phyloP scores from a whole-genome alignment of 768 basidiomycete species.

The Mycena belliarum region DNA sequence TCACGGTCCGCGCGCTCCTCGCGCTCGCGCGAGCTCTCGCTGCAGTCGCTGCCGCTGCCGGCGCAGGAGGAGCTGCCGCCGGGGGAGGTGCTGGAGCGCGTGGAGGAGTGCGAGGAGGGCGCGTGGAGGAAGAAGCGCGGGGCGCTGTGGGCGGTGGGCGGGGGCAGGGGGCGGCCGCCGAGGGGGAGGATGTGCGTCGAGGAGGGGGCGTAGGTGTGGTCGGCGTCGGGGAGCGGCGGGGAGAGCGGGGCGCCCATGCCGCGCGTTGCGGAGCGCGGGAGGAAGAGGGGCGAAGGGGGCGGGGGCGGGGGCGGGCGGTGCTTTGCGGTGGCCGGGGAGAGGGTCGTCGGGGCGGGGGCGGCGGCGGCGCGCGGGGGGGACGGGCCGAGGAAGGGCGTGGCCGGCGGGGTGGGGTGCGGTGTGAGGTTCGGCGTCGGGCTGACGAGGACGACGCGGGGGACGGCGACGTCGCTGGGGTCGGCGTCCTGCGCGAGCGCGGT shows the following conservation, averaged over 20 bases:
- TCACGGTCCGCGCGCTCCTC: background rate
- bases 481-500: constrained; percentile 11
- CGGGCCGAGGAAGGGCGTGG: constrained; percentile 52
- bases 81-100: constrained; percentile 3
- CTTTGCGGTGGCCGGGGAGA: background rate
- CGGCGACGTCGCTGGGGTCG: background rate
- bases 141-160: background rate
- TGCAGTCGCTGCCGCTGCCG: background rate
- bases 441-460: constrained; percentile 64
- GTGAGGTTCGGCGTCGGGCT: constrained; percentile 78
- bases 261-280: constrained; percentile 16
- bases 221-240: background rate
- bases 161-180: constrained; percentile 10
- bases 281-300: background rate
- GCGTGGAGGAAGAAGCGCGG: constrained; percentile 4
- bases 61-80: background rate
- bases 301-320: background rate
- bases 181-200: constrained; percentile 20
- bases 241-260: constrained; percentile 20
- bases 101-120: background rate
- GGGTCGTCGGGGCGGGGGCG: background rate
- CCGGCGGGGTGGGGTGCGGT: constrained; percentile 78
- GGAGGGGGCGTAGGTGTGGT: constrained; percentile 3
- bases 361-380: background rate
- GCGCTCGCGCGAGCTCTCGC: constrained; percentile 12